Conservation (phyloP, 108 stramenopile species). For the Cyclotella choctawhatcheeana region DNA sequence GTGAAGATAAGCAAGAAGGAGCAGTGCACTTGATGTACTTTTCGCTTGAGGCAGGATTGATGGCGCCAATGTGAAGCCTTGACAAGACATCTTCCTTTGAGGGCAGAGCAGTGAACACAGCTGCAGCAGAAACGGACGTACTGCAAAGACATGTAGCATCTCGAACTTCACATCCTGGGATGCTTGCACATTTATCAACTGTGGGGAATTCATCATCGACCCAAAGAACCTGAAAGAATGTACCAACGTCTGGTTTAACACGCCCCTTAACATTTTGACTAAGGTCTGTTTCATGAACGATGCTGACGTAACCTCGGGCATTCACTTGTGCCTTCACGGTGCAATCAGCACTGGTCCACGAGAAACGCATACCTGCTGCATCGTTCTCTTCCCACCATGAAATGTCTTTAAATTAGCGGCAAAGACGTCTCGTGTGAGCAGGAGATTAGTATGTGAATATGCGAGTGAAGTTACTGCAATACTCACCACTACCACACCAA, state of each 20-base stretch:
- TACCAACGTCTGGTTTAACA: constrained; percentile 17
- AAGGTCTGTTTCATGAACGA: constrained; percentile 55
- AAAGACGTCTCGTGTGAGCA: background rate
- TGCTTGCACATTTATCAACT: constrained; percentile 28
- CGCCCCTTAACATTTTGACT: constrained; percentile 22
- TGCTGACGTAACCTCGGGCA: constrained; percentile 51
- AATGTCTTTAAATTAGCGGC: background rate
- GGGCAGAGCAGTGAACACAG: constrained; percentile 17
- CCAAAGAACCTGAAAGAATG: constrained; percentile 43
- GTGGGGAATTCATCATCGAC: constrained; percentile 20
- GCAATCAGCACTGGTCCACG: constrained; percentile 60
- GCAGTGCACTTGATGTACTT: constrained; percentile 28
- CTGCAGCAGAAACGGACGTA: constrained; percentile 5
- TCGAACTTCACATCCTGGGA: constrained; percentile 33
- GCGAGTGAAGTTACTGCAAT: background rate
- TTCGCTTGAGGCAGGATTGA: constrained; percentile 17
- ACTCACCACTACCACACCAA: constrained; percentile 35
- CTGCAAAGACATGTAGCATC: constrained; percentile 26
- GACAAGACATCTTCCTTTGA: constrained; percentile 10
- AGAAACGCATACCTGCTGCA: constrained; percentile 43
- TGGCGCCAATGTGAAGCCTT: constrained; percentile 28
- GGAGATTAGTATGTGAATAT: background rate
- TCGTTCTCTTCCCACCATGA: too few relatives aligned
- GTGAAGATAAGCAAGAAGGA: background rate
- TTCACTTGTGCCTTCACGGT: constrained; percentile 53